A percentile compares a stretch with the other conserved stretches of the same genome.
Evolutionary conservation across 1,284 basidiomycete species (phyloP).

Genomic region (Fistulinella cinereoalba): DNA sequence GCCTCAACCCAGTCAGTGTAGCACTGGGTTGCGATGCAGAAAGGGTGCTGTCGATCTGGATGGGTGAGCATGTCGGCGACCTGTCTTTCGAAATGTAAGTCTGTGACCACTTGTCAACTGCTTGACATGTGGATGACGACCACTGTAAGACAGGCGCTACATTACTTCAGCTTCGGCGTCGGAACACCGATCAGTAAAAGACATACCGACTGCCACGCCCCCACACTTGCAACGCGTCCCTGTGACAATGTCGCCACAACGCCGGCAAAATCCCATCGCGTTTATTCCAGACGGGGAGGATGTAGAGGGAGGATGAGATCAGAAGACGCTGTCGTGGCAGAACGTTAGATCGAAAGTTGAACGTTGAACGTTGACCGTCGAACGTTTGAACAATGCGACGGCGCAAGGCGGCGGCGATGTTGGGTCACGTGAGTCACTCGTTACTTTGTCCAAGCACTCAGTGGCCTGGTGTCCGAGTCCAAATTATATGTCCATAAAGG

Average conservation of each 20-base stretch:
- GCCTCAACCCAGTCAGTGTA: constrained; percentile 7
- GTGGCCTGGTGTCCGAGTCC: too few species aligned
- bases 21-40: constrained; percentile 14
- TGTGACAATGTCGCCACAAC: constrained; percentile 75
- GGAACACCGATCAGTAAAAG: constrained; percentile 10
- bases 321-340: constrained; percentile 3
- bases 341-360: constrained; percentile 8
- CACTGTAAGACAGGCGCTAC: constrained; percentile 68
- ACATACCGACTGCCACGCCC: constrained; percentile 69
- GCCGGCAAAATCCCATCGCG: constrained; percentile 73
- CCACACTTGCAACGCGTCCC: constrained; percentile 73
- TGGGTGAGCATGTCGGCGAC: constrained; percentile 35
- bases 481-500: too few species aligned
- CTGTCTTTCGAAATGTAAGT: constrained; percentile 63
- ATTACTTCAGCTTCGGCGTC: constrained; percentile 14
- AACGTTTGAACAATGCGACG: neutral
- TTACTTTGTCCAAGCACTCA: neutral
- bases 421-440: constrained; percentile 26
- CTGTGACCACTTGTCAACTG: constrained; percentile 70
- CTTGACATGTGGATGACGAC: constrained; percentile 44
- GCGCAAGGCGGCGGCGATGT: neutral
- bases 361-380: constrained; percentile 3
- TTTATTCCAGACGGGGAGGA: neutral
- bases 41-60: constrained; percentile 18
- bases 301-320: neutral